These are phyloP conservation scores for Phytophthora rubi DNA, from an alignment of 352 stramenopile species.

Conservation along the genomic window DNA sequence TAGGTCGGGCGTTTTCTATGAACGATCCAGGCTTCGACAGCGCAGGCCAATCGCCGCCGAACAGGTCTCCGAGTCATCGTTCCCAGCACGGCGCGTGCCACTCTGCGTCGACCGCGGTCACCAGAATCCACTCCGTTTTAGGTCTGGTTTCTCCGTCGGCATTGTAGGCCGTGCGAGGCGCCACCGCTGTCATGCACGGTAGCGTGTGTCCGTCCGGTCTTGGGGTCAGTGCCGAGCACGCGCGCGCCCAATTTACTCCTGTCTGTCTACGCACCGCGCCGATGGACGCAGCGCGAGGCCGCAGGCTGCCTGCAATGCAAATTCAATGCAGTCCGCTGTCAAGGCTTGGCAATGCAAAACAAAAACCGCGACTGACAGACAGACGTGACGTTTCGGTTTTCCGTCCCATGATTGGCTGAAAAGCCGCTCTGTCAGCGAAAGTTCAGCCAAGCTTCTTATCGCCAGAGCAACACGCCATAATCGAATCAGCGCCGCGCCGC, in stretches of 20 bases:
- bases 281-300: too few relatives aligned
- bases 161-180: too few relatives aligned
- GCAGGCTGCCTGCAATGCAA: too few relatives aligned
- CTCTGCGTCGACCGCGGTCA: not conserved
- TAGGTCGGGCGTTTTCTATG: conserved; percentile 10
- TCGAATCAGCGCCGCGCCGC: not conserved
- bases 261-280: not conserved
- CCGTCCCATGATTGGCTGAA: not conserved
- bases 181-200: not conserved
- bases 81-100: not conserved
- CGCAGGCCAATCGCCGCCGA: conserved; percentile 3
- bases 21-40: conserved; percentile 8
- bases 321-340: too few relatives aligned
- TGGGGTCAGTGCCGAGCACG: not conserved
- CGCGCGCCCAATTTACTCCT: not conserved
- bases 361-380: not conserved
- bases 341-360: not conserved
- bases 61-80: conserved; percentile 2
- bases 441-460: conserved; percentile 1
- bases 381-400: not conserved
- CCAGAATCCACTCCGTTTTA: not conserved
- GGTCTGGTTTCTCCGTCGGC: too few relatives aligned
- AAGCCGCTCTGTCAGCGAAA: not conserved
- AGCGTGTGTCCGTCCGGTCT: not conserved
- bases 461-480: not conserved